These are phyloP conservation scores for Polysphondylium violaceum DNA, from an alignment of 78 protist species.

Conservation along the genomic window DNA sequence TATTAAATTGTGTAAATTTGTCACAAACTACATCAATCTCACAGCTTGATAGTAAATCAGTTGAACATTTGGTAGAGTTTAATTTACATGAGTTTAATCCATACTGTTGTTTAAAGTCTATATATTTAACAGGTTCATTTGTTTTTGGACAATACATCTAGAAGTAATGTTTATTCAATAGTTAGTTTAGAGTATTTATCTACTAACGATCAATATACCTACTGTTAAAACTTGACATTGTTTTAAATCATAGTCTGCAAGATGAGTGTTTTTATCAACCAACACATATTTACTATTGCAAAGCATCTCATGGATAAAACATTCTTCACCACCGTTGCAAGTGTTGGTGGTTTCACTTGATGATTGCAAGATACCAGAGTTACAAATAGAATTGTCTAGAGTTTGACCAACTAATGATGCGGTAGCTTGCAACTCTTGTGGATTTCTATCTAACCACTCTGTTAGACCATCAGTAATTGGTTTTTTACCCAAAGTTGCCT, in stretches of 20 bases:
- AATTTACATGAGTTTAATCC: neutral
- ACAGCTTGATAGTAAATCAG: too few relatives aligned
- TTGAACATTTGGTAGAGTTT: neutral
- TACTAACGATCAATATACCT: neutral
- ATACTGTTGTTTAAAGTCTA: conserved; percentile 23
- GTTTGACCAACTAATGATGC: neutral
- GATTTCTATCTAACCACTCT: conserved; percentile 3
- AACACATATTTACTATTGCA: conserved; percentile 20
- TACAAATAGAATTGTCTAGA: neutral
- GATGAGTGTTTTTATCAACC: too few relatives aligned
- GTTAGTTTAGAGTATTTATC: too few relatives aligned
- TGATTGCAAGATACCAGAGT: neutral
- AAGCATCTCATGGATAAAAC: conserved; percentile 13
- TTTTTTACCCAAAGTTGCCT: neutral
- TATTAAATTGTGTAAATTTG: conserved; percentile 7
- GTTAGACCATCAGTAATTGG: conserved; percentile 15
- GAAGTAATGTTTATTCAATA: too few relatives aligned
- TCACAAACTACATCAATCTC: conserved; percentile 27
- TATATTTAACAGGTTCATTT: neutral
- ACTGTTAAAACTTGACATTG: conserved; percentile 35
- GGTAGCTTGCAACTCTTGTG: neutral
- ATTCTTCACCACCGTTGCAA: conserved; percentile 3
- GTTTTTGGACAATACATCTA: conserved; percentile 36
- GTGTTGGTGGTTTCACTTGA: neutral
- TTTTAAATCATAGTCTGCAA: conserved; percentile 1